Percentiles rank a stretch among this genome's conserved stretches.
phyloP scores from a whole-genome alignment of 1,139 yeast species.

The Pichia sp. region DNA sequence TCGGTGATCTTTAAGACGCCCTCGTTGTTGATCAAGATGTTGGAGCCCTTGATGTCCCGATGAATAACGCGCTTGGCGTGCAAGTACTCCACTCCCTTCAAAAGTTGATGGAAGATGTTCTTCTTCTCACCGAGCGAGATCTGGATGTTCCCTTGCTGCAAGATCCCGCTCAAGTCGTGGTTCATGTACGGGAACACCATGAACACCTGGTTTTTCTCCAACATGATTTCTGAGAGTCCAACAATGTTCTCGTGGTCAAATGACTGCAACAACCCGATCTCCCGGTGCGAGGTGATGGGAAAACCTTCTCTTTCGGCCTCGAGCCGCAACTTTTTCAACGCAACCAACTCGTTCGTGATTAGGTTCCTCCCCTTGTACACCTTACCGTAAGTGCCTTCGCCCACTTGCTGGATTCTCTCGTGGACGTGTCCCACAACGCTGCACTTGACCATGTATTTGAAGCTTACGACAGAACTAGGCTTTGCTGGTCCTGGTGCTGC shows the following conservation, averaged over 20 bases:
- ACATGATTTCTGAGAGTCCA: slow-evolving; percentile 84
- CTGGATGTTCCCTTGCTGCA: slow-evolving; percentile 68
- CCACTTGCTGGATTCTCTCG: slow-evolving; percentile 35
- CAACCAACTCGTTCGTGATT: slow-evolving; percentile 67
- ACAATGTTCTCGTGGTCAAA: slow-evolving; percentile 80
- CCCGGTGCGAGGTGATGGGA: slow-evolving; percentile 93
- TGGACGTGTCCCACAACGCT: slow-evolving; percentile 25
- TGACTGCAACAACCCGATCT: slow-evolving; percentile 82
- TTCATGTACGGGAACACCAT: slow-evolving; percentile 94
- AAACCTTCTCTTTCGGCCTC: slow-evolving; percentile 92
- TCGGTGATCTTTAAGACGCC: slow-evolving; percentile 87
- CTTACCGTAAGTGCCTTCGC: slow-evolving; percentile 43
- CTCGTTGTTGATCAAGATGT: slow-evolving; percentile 65
- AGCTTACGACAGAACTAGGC: background rate
- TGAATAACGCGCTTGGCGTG: slow-evolving; percentile 80
- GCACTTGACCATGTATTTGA: slow-evolving; percentile 26
- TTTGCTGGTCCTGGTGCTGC: background rate
- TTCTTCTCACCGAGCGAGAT: slow-evolving; percentile 69
- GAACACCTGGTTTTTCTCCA: slow-evolving; percentile 70
- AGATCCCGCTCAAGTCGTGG: slow-evolving; percentile 85
- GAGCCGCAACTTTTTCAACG: slow-evolving; percentile 75
- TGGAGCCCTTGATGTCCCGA: slow-evolving; percentile 93
- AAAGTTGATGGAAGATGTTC: slow-evolving; percentile 67
- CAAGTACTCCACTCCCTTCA: slow-evolving; percentile 76
- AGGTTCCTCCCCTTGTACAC: slow-evolving; percentile 61